Conservation (phyloP, 1,139 yeast genomes). For the Debaryomyces coudertii region DNA sequence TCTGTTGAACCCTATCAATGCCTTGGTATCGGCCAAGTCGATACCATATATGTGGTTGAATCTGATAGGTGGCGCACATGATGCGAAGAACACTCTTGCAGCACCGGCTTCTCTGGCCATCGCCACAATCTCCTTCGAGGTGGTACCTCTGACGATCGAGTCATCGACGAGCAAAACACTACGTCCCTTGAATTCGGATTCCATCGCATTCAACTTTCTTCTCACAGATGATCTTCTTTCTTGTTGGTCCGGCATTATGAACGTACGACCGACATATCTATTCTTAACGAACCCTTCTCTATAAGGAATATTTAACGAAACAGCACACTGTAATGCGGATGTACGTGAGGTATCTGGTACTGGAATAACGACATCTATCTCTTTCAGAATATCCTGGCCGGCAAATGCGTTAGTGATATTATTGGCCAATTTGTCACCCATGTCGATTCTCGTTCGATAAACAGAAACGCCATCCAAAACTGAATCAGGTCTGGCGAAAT, state of each 20-base stretch:
- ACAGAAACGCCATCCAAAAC: conserved; percentile 95
- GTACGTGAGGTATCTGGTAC: conserved; percentile 98
- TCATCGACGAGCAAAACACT: conserved; percentile 94
- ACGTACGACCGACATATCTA: conserved; percentile 95
- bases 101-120: conserved; percentile 99
- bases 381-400: conserved; percentile 45
- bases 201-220: conserved; percentile 95
- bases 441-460: conserved; percentile 86
- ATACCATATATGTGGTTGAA: conserved; percentile 96
- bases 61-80: conserved; percentile 97
- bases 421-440: conserved; percentile 89
- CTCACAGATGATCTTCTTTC: conserved; percentile 94
- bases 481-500: conserved; percentile 97
- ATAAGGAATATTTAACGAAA: conserved; percentile 75
- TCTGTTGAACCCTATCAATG: conserved; percentile 84
- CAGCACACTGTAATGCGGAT: conserved; percentile 92
- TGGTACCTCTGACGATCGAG: conserved; percentile 96
- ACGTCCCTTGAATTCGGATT: conserved; percentile 81
- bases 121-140: conserved; percentile 91
- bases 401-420: conserved; percentile 58
- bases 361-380: conserved; percentile 93
- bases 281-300: conserved; percentile 97
- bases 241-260: conserved; percentile 97
- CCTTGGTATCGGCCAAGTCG: conserved; percentile 93
- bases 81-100: conserved; percentile 86